phyloP scores from a whole-genome alignment of 768 basidiomycete genomes.

The Dacryopinax primogenitus region DNA sequence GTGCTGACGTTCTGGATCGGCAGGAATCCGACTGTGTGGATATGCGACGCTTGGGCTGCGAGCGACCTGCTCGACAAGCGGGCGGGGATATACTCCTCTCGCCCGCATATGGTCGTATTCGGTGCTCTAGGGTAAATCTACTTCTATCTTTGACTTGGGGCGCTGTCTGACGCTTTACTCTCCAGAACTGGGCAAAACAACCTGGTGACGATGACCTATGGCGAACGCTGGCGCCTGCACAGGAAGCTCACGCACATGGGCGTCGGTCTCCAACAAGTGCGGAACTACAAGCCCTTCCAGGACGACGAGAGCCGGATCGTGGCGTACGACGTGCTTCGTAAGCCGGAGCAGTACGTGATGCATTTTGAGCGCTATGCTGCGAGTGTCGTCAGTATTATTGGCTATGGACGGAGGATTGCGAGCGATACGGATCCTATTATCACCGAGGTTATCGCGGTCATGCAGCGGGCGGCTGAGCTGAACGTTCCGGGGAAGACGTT shows the following conservation, averaged over 20 bases:
- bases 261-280: conserved; percentile 14
- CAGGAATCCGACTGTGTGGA: neutral
- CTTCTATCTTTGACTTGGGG: too few relatives aligned
- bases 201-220: conserved; percentile 13
- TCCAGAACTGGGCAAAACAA: conserved; percentile 9
- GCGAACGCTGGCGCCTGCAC: conserved; percentile 10
- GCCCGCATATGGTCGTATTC: conserved; percentile 15
- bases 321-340: neutral
- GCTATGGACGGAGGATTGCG: neutral
- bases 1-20: conserved; percentile 3
- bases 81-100: conserved; percentile 17
- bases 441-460: conserved; percentile 2
- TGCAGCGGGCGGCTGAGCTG: neutral
- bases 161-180: too few relatives aligned
- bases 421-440: neutral
- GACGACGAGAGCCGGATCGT: conserved; percentile 18
- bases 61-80: conserved; percentile 18
- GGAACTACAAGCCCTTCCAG: conserved; percentile 21
- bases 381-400: neutral
- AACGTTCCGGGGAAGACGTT: neutral
- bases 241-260: conserved; percentile 12
- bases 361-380: conserved; percentile 1
- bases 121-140: conserved; percentile 16
- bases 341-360: neutral
- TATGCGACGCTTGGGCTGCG: conserved; percentile 12